Conservation (phyloP, 805 yeast species). For the Geotrichum ghanense region DNA sequence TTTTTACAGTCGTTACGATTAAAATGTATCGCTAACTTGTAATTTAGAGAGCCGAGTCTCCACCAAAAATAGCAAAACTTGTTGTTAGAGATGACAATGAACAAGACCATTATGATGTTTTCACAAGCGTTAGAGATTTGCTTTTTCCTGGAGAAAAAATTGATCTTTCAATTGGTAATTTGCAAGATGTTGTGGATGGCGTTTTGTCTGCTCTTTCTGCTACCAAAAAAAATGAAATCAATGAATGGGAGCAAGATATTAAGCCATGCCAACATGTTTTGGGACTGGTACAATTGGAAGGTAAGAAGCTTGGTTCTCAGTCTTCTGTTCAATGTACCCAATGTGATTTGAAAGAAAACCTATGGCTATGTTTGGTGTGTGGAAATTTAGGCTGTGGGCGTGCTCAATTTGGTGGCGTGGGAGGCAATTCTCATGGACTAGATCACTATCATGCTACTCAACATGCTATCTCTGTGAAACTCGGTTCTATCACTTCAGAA, state of each 20-base stretch:
- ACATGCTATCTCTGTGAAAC: conserved; percentile 80
- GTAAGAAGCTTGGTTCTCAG: conserved; percentile 6
- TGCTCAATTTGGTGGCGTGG: conserved; percentile 82
- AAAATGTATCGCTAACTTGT: not conserved
- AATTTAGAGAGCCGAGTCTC: conserved; percentile 21
- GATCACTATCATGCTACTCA: conserved; percentile 46
- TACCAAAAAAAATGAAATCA: conserved; percentile 53
- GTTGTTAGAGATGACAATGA: conserved; percentile 57
- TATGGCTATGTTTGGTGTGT: conserved; percentile 90
- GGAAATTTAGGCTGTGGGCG: conserved; percentile 94
- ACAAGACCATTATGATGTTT: conserved; percentile 45
- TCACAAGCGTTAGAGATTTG: conserved; percentile 32
- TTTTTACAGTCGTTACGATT: conserved; percentile 16
- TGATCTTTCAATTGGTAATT: conserved; percentile 7
- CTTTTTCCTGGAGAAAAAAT: conserved; percentile 18
- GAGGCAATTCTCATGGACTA: conserved; percentile 91
- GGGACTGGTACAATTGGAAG: conserved; percentile 38
- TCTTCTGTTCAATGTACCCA: conserved; percentile 22
- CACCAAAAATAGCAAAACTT: conserved; percentile 46
- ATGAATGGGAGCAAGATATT: conserved; percentile 88
- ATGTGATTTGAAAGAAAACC: conserved; percentile 51
- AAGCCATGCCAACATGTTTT: conserved; percentile 67
- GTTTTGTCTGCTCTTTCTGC: conserved; percentile 50
- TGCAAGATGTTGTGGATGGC: conserved; percentile 28
- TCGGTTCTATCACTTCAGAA: conserved; percentile 75